phyloP scores from a whole-genome alignment of 2,329 filamentous ascomycete species.

The Aspergillus udagawae region DNA sequence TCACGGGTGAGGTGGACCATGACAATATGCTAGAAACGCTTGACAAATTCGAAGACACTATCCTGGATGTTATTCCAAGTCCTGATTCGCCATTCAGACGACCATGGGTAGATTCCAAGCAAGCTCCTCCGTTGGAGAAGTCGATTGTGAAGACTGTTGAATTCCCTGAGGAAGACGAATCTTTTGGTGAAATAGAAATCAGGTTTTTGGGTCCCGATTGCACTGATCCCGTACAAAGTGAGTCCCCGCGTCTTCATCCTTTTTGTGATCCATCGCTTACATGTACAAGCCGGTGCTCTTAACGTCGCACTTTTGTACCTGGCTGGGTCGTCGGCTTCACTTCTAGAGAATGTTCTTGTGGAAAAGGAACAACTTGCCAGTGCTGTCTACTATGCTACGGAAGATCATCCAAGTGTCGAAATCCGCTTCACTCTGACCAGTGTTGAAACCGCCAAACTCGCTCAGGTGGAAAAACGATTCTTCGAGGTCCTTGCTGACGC shows the following conservation, averaged over 20 bases:
- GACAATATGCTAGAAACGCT: constrained; percentile 73
- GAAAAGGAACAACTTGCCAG: constrained; percentile 91
- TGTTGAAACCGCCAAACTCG: constrained; percentile 81
- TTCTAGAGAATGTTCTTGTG: constrained; percentile 87
- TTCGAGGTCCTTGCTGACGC: constrained; percentile 80
- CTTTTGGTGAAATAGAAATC: constrained; percentile 80
- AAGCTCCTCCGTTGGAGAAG: constrained; percentile 67
- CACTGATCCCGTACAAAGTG: constrained; percentile 61
- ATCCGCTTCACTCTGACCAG: constrained; percentile 84
- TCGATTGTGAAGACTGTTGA: constrained; percentile 74
- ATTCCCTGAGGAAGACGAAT: constrained; percentile 96
- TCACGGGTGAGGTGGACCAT: constrained; percentile 90
- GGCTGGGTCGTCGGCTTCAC: constrained; percentile 85
- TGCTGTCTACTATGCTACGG: constrained; percentile 73
- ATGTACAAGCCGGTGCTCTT: constrained; percentile 58
- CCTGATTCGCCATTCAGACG: constrained; percentile 72
- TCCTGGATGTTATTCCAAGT: constrained; percentile 75
- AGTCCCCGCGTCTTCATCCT: constrained; percentile 13
- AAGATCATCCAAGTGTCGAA: constrained; percentile 73
- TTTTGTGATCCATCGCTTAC: constrained; percentile 2
- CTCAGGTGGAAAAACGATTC: constrained; percentile 77
- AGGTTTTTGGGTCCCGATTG: constrained; percentile 83
- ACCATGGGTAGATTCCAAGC: constrained; percentile 86
- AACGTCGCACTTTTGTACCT: constrained; percentile 81
- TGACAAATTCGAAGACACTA: constrained; percentile 82